A percentile compares a stretch with the other conserved stretches of the same genome.
Evolutionary conservation across 345 rosid species (phyloP).

Genomic region (Linum lewisii): DNA sequence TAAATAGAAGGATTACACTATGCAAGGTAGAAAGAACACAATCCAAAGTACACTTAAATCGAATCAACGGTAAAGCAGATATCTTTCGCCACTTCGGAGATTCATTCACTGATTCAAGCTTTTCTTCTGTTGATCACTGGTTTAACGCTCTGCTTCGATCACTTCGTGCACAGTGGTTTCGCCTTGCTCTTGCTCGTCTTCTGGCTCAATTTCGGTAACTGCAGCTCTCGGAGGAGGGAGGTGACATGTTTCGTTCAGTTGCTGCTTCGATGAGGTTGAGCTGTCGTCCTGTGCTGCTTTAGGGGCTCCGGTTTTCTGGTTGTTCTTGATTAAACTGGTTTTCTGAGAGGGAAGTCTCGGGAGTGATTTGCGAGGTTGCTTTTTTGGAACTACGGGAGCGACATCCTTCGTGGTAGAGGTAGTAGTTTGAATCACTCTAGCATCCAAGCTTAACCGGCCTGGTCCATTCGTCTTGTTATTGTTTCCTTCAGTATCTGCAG

Average conservation of each 20-base stretch:
- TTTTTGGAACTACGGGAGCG: constrained; percentile 41
- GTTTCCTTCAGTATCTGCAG: constrained; percentile 43
- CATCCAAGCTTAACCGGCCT: constrained; percentile 68
- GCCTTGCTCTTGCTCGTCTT: constrained; percentile 18
- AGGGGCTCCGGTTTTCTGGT: constrained; percentile 11
- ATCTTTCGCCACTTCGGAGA: too few species aligned
- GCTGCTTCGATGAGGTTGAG: neutral
- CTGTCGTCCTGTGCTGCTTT: neutral
- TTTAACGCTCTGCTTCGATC: constrained; percentile 29
- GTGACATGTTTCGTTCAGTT: neutral
- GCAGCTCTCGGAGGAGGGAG: constrained; percentile 10
- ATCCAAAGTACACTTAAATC: too few species aligned
- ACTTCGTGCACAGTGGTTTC: constrained; percentile 33
- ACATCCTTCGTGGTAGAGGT: constrained; percentile 31
- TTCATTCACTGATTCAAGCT: too few species aligned
- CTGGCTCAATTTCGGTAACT: constrained; percentile 24
- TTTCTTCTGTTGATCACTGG: constrained; percentile 6
- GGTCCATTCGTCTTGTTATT: constrained; percentile 20
- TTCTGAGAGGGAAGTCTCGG: constrained; percentile 72
- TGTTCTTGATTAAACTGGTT: constrained; percentile 31
- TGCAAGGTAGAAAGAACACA: too few species aligned
- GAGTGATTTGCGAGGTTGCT: constrained; percentile 63
- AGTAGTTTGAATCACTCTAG: constrained; percentile 32
- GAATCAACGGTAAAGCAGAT: too few species aligned
- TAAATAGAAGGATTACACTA: too few species aligned